Percentiles rank a stretch among this genome's conserved stretches.
These are phyloP conservation scores for Hylodesmum podocarpum DNA, from an alignment of 306 rosid genomes.

Conservation along the genomic window DNA sequence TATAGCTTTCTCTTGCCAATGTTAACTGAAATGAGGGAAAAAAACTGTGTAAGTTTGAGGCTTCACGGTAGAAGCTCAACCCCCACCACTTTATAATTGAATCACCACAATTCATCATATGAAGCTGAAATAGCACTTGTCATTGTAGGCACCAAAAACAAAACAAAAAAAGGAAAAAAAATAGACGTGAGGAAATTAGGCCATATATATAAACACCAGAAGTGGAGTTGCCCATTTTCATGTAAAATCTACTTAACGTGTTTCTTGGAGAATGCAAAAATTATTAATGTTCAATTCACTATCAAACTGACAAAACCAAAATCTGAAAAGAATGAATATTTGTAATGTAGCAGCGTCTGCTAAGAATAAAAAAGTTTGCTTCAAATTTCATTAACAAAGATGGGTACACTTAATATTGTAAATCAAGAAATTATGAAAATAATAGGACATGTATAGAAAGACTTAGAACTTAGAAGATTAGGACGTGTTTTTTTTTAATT, in stretches of 20 bases:
- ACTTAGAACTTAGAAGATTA: too few relatives aligned
- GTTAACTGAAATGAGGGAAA: neutral
- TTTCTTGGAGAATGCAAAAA: neutral
- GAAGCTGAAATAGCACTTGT: neutral
- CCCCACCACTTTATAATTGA: neutral
- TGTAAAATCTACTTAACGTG: neutral
- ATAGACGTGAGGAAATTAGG: neutral
- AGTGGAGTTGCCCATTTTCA: neutral
- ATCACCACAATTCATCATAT: neutral
- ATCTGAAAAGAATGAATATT: neutral
- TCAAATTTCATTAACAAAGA: slow-evolving; percentile 5
- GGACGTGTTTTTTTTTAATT: neutral
- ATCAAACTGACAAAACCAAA: neutral
- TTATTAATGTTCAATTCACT: neutral
- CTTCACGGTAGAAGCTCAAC: neutral
- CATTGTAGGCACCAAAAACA: neutral
- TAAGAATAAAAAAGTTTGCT: neutral
- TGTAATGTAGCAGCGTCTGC: neutral
- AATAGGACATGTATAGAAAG: neutral
- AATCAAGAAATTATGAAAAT: neutral
- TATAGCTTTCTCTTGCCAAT: neutral
- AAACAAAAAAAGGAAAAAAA: too few relatives aligned
- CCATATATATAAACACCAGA: neutral
- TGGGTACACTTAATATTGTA: neutral
- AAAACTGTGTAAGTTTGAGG: neutral